Conservation (phyloP, 345 rosid species). For the Brassica napus region Da-Ae NC_063436.1:3379001-3379500, state of each 20-base stretch:
- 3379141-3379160: slow-evolving; percentile 21
- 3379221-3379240: background rate
- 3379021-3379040: slow-evolving; percentile 40
- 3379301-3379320: slow-evolving; percentile 7
- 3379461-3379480: background rate
- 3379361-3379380: background rate
- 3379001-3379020: slow-evolving; percentile 53
- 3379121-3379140: slow-evolving; percentile 30
- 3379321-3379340: background rate
- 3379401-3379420: slow-evolving; percentile 22
- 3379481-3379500: background rate
- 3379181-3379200: background rate
- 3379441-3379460: background rate
- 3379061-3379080: slow-evolving; percentile 6
- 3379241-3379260: background rate
- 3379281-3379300: slow-evolving; percentile 17
- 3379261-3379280: background rate
- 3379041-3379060: slow-evolving; percentile 35
- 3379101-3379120: slow-evolving; percentile 4
- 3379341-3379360: background rate
- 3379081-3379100: background rate
- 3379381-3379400: slow-evolving; percentile 19
- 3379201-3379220: background rate
- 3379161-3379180: background rate
- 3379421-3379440: background rate